phyloP scores from a whole-genome alignment of 2,329 filamentous ascomycete genomes.

The Pseudogymnoascus sp. region DNA sequence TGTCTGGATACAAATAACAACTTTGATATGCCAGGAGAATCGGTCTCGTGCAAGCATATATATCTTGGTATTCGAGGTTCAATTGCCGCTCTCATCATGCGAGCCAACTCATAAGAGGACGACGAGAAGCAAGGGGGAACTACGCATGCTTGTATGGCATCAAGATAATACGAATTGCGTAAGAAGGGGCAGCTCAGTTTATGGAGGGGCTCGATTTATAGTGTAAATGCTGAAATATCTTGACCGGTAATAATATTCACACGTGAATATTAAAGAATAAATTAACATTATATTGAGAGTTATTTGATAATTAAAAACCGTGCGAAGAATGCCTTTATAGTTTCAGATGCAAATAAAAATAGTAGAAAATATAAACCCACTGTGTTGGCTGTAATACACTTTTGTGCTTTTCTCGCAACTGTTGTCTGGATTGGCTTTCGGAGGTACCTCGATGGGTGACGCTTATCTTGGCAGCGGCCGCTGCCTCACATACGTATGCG shows the following conservation, averaged over 20 bases:
- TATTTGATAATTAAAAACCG: background rate
- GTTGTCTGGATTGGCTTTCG: background rate
- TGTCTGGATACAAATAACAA: background rate
- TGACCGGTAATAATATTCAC: background rate
- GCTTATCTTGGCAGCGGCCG: constrained; percentile 6
- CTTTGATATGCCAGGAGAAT: background rate
- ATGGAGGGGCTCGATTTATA: background rate
- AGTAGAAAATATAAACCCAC: background rate
- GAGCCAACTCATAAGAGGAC: background rate
- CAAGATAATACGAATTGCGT: background rate
- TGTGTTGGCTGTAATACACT: background rate
- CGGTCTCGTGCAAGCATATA: background rate
- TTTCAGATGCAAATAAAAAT: background rate
- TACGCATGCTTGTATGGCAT: background rate
- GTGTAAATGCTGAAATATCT: background rate
- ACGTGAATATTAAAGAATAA: background rate
- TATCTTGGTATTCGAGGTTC: background rate
- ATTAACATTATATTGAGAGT: background rate
- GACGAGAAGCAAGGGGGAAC: too few relatives aligned
- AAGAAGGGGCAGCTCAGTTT: background rate
- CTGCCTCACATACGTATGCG: constrained; percentile 9
- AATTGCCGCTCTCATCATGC: background rate
- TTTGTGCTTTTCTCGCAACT: background rate
- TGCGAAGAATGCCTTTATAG: background rate
- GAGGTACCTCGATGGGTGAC: constrained; percentile 1